Conservation (phyloP, 306 rosid genomes). For the Cotoneaster glaucophyllus region DNA sequence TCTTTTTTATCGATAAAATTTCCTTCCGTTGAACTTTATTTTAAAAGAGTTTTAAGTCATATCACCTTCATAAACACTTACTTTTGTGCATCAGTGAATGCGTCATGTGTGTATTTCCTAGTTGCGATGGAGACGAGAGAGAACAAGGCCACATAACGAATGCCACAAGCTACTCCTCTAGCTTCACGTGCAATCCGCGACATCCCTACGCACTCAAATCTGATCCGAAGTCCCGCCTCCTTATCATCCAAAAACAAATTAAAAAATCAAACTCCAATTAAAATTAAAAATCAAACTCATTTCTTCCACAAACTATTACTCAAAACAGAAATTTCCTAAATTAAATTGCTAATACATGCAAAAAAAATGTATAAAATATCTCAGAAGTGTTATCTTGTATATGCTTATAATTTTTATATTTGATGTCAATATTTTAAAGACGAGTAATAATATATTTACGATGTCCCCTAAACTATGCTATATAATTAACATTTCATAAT, state of each 20-base stretch:
- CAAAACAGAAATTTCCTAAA: neutral
- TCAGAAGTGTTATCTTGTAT: neutral
- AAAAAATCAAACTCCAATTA: neutral
- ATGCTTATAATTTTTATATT: too few species aligned
- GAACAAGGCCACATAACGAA: neutral
- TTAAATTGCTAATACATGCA: neutral
- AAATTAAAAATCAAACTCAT: neutral
- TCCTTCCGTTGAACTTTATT: too few species aligned
- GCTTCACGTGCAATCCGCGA: constrained; percentile 10
- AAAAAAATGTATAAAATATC: neutral
- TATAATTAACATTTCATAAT: too few species aligned
- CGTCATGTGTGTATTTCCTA: too few species aligned
- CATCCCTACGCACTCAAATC: constrained; percentile 17
- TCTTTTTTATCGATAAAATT: too few species aligned
- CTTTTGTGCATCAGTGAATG: too few species aligned
- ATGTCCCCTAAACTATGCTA: too few species aligned
- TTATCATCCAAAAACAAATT: neutral
- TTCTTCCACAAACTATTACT: neutral
- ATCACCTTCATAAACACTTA: too few species aligned
- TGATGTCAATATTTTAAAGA: too few species aligned
- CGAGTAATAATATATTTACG: too few species aligned
- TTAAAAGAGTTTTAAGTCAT: too few species aligned
- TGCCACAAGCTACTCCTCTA: neutral
- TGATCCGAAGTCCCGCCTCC: constrained; percentile 26
- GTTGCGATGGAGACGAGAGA: neutral